Evolutionary conservation across 2,329 filamentous ascomycete species (phyloP), one percentile per base, ranked within the genome.

Genomic region (Chalaropsis ovoidea): DNA sequence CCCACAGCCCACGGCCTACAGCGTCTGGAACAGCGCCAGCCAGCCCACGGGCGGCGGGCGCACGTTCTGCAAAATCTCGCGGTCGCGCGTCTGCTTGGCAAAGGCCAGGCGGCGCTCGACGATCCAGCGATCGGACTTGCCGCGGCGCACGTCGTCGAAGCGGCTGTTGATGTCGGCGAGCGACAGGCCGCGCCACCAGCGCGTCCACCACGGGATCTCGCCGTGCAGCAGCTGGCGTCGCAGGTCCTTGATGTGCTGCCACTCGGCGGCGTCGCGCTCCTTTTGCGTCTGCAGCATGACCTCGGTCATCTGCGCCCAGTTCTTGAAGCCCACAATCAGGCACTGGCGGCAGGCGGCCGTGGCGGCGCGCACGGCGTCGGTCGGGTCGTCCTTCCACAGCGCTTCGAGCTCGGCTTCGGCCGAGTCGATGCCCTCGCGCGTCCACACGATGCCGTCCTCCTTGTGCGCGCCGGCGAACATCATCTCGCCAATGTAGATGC

Each of bases 401-500:
- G 47, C 49, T 5, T 80, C 82, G 52, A 85, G 79, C 71, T 85
- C 85, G 68, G 86, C 80, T 75, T 92, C 91, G 2, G 91, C 88
- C 1, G 88, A 77, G 70, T 92, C 87, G 41, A 95, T 90, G 31
- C 88, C 91, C 69, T 96, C 90, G 65, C 90, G 84, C 0, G 93
- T 96, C 93, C 93, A 97, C 5, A 86, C 85, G 1, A 96, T 79
- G 0, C 91, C 93, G 68, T 88, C 86, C 61, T 89, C 85, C 62
- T 79, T 77, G 19, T 75, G 76, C 1, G 72, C 70, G 3, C 82
- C 82, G 0, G 89, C 83, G 74, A 88, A 96, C 41, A 97, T 81
- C 63, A 97, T 95, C 76, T 97, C 93, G 67, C 93, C 93, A 69
- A 97, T 93, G 75, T 96, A 94, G 27, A 91, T 82, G 79, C 90